These are phyloP conservation scores for Isabelozyma gotoi DNA, from an alignment of 805 yeast species.

Conservation along the genomic window DNA sequence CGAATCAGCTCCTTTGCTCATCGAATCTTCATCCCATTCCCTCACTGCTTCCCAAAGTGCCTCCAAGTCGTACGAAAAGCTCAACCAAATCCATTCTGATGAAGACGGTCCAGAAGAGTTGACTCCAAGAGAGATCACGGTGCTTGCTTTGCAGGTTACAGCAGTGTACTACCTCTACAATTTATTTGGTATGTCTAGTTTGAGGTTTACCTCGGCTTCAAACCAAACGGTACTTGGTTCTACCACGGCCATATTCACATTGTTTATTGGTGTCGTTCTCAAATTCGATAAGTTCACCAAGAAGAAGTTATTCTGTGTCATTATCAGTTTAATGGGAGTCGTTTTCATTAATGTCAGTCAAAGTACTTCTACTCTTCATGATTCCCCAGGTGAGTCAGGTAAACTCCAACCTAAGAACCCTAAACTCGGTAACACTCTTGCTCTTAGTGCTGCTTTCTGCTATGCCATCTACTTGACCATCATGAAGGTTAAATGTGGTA, in stretches of 20 bases:
- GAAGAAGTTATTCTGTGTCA: conserved; percentile 43
- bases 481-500: conserved; percentile 46
- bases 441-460: conserved; percentile 45
- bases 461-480: conserved; percentile 46
- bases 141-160: conserved; percentile 40
- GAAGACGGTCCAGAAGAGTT: conserved; percentile 15
- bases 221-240: conserved; percentile 53
- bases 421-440: conserved; percentile 44
- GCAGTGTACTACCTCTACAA: conserved; percentile 43
- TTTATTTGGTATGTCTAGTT: conserved; percentile 37
- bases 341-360: conserved; percentile 42
- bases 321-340: conserved; percentile 48
- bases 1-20: not conserved
- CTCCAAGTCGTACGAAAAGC: not conserved
- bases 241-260: conserved; percentile 50
- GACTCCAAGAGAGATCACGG: conserved; percentile 26
- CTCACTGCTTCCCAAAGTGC: not conserved
- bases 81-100: not conserved
- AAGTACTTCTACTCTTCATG: conserved; percentile 7
- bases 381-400: conserved; percentile 15
- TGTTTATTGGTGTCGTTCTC: conserved; percentile 40
- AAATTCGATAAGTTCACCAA: conserved; percentile 43
- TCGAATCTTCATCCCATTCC: not conserved
- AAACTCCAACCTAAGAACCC: conserved; percentile 37
- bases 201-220: conserved; percentile 52